phyloP scores from a whole-genome alignment of 768 basidiomycete species.

The Collybiopsis confluens region DNA sequence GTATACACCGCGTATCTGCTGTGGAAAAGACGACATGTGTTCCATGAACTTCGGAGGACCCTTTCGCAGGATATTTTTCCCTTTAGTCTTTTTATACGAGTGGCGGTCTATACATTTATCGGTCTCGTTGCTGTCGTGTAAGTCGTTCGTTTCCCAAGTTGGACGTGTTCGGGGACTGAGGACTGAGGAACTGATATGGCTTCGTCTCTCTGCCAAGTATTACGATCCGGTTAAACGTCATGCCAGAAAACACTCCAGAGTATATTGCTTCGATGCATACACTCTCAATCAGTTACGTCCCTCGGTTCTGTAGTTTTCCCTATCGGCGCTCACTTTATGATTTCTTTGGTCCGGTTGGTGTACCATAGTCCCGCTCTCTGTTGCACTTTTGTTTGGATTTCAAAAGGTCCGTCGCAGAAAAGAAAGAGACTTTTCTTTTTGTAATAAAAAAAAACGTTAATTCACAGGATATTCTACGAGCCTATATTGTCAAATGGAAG shows the following conservation, averaged over 20 bases:
- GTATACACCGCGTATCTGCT: neutral
- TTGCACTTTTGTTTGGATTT: neutral
- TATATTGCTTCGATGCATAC: neutral
- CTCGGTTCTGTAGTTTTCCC: neutral
- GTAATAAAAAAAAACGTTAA: too few species aligned
- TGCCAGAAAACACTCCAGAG: too few species aligned
- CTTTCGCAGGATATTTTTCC: neutral
- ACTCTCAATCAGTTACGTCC: neutral
- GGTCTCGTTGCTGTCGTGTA: neutral
- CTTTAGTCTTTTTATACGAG: neutral
- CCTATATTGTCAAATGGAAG: too few species aligned
- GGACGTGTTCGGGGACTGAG: too few species aligned
- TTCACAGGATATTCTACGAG: too few species aligned
- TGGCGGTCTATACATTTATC: neutral
- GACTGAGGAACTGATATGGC: neutral
- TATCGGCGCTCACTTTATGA: too few species aligned
- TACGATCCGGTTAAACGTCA: too few species aligned
- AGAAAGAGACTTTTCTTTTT: too few species aligned
- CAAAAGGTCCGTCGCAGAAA: neutral
- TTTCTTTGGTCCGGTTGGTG: neutral
- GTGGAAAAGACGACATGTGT: neutral
- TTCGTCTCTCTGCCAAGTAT: neutral
- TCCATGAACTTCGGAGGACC: neutral
- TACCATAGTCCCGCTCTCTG: neutral
- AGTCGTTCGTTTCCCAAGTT: neutral